These are phyloP conservation scores for Colletotrichum gloeosporioides DNA, from an alignment of 2,329 filamentous ascomycete genomes.

Conservation along the genomic window DNA sequence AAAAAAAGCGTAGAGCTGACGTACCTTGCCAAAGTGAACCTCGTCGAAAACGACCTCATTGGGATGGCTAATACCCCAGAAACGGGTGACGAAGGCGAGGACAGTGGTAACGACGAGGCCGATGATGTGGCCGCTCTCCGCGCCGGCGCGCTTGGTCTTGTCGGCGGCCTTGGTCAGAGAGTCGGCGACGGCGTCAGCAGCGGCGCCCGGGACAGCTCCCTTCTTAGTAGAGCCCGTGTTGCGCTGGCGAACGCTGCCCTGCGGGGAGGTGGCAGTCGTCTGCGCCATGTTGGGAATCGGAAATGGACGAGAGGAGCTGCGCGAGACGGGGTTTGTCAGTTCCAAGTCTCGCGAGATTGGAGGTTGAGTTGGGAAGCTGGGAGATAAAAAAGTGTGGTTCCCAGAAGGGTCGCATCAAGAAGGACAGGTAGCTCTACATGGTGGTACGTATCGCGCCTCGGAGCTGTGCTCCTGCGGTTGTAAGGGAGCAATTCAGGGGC, in stretches of 20 bases:
- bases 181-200: slow-evolving; percentile 55
- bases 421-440: slow-evolving; percentile 19
- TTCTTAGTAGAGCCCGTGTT: slow-evolving; percentile 56
- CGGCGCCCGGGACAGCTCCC: slow-evolving; percentile 41
- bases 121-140: slow-evolving; percentile 86
- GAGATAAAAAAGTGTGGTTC: background rate
- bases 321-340: slow-evolving; percentile 8
- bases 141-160: slow-evolving; percentile 44
- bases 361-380: background rate
- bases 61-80: slow-evolving; percentile 95
- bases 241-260: slow-evolving; percentile 65
- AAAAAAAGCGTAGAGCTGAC: slow-evolving; percentile 26
- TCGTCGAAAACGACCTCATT: slow-evolving; percentile 98
- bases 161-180: slow-evolving; percentile 48
- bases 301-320: slow-evolving; percentile 16
- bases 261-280: slow-evolving; percentile 51
- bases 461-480: background rate
- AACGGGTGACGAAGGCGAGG: slow-evolving; percentile 88
- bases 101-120: slow-evolving; percentile 78
- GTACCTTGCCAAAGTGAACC: slow-evolving; percentile 98
- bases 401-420: slow-evolving; percentile 1
- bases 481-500: slow-evolving; percentile 15
- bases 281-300: slow-evolving; percentile 42
- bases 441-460: slow-evolving; percentile 15
- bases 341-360: background rate